Conservation (phyloP, 805 yeast genomes). For the Geotrichum ghanense region DNA sequence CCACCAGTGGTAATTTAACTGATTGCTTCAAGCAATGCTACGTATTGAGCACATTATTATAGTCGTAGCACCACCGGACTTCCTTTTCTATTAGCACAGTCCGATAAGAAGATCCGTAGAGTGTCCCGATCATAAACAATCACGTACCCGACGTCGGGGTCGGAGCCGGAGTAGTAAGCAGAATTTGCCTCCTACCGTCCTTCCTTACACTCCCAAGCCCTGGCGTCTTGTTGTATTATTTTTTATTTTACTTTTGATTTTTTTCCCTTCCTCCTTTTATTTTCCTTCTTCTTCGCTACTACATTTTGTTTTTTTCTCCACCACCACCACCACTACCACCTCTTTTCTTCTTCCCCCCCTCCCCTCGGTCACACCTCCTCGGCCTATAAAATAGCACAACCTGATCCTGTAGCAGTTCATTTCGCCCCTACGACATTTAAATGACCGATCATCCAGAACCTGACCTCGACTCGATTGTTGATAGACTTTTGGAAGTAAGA, state of each 20-base stretch:
- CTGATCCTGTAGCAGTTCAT: constrained; percentile 4
- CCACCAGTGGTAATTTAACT: no score
- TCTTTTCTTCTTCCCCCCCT: neutral
- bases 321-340: neutral
- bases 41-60: no score
- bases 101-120: no score
- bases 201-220: neutral
- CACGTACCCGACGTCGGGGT: no score
- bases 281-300: neutral
- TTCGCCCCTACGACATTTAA: constrained; percentile 2
- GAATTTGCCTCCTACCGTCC: neutral
- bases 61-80: no score
- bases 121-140: no score
- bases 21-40: no score
- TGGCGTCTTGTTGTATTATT: neutral
- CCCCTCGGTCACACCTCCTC: neutral
- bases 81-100: no score
- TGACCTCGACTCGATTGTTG: constrained; percentile 93
- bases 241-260: neutral
- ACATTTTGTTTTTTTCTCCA: neutral
- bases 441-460: constrained; percentile 52
- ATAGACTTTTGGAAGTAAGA: constrained; percentile 91
- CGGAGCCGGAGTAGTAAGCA: no score
- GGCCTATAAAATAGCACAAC: no score
- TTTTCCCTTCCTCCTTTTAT: neutral